phyloP scores from a whole-genome alignment of 495 filamentous ascomycete genomes.

The Aspergillus funiculosus region DNA sequence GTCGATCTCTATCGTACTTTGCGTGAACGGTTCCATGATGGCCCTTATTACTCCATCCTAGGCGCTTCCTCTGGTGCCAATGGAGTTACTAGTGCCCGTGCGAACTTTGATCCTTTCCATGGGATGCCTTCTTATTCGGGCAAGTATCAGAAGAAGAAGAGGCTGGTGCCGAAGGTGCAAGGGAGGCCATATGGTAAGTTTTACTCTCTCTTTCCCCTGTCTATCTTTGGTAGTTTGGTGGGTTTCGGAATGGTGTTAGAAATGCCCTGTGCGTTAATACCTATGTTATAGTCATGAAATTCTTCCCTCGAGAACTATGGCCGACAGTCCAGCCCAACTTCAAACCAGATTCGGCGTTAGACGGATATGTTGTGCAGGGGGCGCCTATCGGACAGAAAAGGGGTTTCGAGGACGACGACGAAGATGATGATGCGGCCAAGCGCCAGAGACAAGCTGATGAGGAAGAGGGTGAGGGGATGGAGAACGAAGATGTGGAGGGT shows the following conservation, averaged over 20 bases:
- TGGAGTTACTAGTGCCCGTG: constrained; percentile 28
- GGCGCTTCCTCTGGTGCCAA: constrained; percentile 41
- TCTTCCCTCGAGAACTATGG: constrained; percentile 55
- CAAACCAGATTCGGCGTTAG: constrained; percentile 33
- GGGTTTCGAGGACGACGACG: constrained; percentile 45
- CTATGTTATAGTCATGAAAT: constrained; percentile 39
- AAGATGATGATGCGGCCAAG: constrained; percentile 31
- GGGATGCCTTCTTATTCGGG: constrained; percentile 55
- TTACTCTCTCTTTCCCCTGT: not conserved
- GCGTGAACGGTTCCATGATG: constrained; percentile 50
- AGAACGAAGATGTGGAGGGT: constrained; percentile 27
- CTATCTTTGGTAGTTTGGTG: not conserved
- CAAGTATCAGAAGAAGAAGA: constrained; percentile 50
- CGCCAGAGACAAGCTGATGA: constrained; percentile 27
- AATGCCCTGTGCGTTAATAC: not conserved
- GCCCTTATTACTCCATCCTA: constrained; percentile 53
- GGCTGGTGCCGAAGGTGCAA: constrained; percentile 44
- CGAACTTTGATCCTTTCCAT: constrained; percentile 52
- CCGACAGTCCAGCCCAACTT: constrained; percentile 44
- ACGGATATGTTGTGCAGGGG: constrained; percentile 24
- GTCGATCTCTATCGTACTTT: constrained; percentile 44
- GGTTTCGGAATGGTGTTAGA: not conserved
- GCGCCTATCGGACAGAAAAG: constrained; percentile 29
- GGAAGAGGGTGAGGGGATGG: constrained; percentile 34
- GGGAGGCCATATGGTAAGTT: constrained; percentile 47